Percentiles rank a stretch among this genome's conserved stretches.
These are phyloP conservation scores for Strobilomyces dryophilus DNA, from an alignment of 768 basidiomycete species.

Conservation along the genomic window DNA sequence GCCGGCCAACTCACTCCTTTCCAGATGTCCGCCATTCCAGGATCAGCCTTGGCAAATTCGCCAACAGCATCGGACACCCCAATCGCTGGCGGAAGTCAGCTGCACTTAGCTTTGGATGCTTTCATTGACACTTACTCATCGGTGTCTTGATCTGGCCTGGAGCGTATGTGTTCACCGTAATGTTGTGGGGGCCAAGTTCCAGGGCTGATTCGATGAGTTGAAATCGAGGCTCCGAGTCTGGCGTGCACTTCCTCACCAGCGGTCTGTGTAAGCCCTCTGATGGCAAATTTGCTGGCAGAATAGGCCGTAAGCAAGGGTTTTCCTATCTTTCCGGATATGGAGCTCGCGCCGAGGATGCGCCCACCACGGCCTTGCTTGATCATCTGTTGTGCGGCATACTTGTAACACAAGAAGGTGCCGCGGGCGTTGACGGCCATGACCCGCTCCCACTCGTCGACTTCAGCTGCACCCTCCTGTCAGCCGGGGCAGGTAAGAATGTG, in stretches of 20 bases:
- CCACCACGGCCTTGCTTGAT: conserved; percentile 46
- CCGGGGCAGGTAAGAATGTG: neutral
- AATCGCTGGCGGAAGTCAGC: neutral
- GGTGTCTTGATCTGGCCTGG: conserved; percentile 31
- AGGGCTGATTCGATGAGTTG: neutral
- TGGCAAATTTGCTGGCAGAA: conserved; percentile 34
- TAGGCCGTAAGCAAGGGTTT: conserved; percentile 13
- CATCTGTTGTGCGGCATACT: conserved; percentile 60
- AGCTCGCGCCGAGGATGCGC: conserved; percentile 44
- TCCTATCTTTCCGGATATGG: neutral
- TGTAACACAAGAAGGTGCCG: conserved; percentile 57
- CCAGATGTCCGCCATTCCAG: neutral
- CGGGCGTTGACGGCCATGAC: conserved; percentile 47
- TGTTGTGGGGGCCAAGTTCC: conserved; percentile 29
- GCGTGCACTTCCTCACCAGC: conserved; percentile 21
- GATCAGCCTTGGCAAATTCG: neutral
- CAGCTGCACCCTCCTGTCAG: neutral
- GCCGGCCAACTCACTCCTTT: neutral
- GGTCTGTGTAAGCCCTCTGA: conserved; percentile 37
- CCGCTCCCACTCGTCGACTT: conserved; percentile 32
- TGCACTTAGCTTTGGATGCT: neutral
- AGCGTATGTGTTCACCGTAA: conserved; percentile 38
- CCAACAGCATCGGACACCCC: neutral
- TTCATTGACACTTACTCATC: conserved; percentile 21
- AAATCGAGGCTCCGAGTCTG: neutral